Evolutionary conservation across 768 basidiomycete genomes (phyloP).

Genomic region (Naganishia onofrii): DNA sequence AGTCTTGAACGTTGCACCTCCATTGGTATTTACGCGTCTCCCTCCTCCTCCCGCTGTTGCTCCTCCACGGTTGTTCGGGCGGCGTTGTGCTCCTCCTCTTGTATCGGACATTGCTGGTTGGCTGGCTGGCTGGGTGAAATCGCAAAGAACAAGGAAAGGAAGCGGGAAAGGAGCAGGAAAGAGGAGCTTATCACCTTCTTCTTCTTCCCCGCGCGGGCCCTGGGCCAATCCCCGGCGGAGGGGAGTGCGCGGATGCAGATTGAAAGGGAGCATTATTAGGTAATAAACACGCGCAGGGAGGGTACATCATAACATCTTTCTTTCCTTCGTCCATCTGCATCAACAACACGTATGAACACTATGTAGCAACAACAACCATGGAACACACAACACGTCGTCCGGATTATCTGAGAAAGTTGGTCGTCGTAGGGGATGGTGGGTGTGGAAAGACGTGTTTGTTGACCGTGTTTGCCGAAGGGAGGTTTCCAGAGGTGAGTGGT

Average conservation of each 20-base stretch:
- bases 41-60: not conserved
- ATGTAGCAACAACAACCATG: not conserved
- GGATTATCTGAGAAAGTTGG: not conserved
- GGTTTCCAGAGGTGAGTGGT: conserved; percentile 78
- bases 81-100: not conserved
- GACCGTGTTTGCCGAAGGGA: conserved; percentile 94
- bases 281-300: too few species aligned
- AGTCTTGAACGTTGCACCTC: conserved; percentile 1
- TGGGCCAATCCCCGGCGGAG: conserved; percentile 1
- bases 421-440: conserved; percentile 68
- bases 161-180: not conserved
- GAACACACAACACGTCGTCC: not conserved
- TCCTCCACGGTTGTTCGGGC: not conserved
- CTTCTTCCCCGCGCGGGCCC: too few species aligned
- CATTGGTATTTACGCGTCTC: not conserved
- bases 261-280: not conserved
- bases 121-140: not conserved
- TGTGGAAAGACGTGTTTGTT: conserved; percentile 94
- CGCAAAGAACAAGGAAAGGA: not conserved
- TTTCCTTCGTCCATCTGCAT: too few species aligned
- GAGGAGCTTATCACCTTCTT: not conserved
- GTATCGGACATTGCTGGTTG: not conserved
- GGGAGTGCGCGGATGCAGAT: not conserved
- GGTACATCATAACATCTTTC: too few species aligned
- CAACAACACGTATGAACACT: too few species aligned